Evolutionary conservation across 2,329 filamentous ascomycete genomes (phyloP), one percentile per base, ranked within the genome.

Genomic region (Didymella pinodella): DNA sequence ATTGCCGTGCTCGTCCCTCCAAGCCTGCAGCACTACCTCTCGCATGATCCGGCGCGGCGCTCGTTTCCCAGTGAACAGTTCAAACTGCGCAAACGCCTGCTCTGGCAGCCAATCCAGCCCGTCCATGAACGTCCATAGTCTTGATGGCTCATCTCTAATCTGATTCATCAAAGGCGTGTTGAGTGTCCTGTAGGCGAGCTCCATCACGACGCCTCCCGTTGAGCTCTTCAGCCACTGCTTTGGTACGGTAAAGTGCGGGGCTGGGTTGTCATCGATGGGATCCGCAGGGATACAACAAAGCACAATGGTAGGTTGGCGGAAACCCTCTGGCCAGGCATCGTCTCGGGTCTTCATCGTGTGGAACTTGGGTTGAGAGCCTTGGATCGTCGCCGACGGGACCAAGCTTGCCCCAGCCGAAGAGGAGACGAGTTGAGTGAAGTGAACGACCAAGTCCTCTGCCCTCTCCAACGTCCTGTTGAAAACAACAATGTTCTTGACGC

Each of bases 11-110:
- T 74, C 72, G 40, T 75, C 73, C 32, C 66, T 73, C 72, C 72
- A 75, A 14, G 71, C 69, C 28, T 73, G 65, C 62, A 81, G 66
- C 12, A 90, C 87, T 66, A 88, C 87, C 41, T 85, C 81, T 61
- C 89, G 84, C 90, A 94, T 93, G 36, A 90, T 75, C 44, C 86
- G 80, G 26, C 90, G 84, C 2, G 90, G 90, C 16, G 90, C 89
- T 73, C 88, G 85, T 46, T 89, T 82, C 0, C 90, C 90, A 0
- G 90, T 93, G 72, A 93, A 92, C 2, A 93, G 77, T 75, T 94
- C 91, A 69, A 93, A 94, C 68, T 93, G 90, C 1, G 90, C 90
- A 75, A 91, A 91, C 0, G 89, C 91, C 71, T 93, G 90, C 72
- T 93, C 91, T 0, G 89, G 89, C 14, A 94, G 76, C 46, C 93